phyloP scores from a whole-genome alignment of 2,329 filamentous ascomycete species.

The Rhytidhysteron rufulum region DNA sequence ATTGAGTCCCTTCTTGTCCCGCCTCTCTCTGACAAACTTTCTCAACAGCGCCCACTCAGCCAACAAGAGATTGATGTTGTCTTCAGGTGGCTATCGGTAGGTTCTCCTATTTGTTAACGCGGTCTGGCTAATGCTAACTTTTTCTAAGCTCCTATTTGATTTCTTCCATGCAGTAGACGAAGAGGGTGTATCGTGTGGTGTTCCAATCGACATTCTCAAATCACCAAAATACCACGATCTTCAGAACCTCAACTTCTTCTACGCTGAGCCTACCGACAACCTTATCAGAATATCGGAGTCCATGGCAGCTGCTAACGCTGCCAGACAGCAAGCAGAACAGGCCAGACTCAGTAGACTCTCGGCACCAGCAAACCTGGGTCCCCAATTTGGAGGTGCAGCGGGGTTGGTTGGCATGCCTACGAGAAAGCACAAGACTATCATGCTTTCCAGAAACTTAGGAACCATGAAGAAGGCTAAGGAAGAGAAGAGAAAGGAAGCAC shows the following conservation, averaged over 20 bases:
- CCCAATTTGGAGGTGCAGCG: constrained; percentile 49
- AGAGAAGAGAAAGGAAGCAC: constrained; percentile 90
- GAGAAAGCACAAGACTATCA: constrained; percentile 59
- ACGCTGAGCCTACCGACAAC: constrained; percentile 87
- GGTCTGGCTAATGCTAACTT: constrained; percentile 2
- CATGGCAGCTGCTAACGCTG: constrained; percentile 84
- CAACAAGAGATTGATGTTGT: constrained; percentile 91
- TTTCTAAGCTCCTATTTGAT: constrained; percentile 67
- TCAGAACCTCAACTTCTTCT: constrained; percentile 96
- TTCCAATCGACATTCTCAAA: constrained; percentile 86
- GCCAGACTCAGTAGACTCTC: constrained; percentile 63
- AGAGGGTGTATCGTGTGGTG: constrained; percentile 78
- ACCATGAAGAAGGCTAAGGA: constrained; percentile 96
- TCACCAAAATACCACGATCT: constrained; percentile 98
- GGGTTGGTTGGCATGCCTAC: constrained; percentile 61
- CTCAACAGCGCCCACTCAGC: constrained; percentile 74
- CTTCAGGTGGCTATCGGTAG: constrained; percentile 79
- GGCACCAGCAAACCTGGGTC: constrained; percentile 57
- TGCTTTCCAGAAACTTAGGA: constrained; percentile 89
- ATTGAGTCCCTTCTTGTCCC: constrained; percentile 89
- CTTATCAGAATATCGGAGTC: constrained; percentile 92
- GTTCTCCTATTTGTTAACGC: constrained; percentile 6
- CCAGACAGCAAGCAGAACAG: constrained; percentile 64
- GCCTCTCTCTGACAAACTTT: constrained; percentile 90
- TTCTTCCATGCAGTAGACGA: constrained; percentile 96